Base-by-base conservation (phyloP, 2,329 filamentous ascomycete species). In the Colletotrichum tropicicola region DNA sequence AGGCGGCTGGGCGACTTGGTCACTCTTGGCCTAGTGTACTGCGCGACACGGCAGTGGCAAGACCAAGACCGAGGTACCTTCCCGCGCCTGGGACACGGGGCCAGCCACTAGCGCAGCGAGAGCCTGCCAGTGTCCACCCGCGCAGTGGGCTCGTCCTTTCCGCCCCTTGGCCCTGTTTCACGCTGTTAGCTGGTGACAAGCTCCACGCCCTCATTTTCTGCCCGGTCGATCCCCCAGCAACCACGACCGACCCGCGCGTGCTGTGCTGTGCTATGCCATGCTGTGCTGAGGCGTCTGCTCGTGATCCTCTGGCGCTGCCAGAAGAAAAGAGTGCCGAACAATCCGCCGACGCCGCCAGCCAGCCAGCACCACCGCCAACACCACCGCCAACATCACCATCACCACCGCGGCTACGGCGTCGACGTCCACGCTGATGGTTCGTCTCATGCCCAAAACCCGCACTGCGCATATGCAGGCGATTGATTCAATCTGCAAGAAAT, bases 1-100 rank as follows among this genome's bases (percentile, higher is more conserved):
- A 54, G 45, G 37, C 57, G 58, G 58, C 62, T 62, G 49, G 62
- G 62, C 58, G 49, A 39, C 51, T 61, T 55, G 44, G 62, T 62
- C 59, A 28, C 62, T 45, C 57, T 56, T 62, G 62, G 62, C 49
- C 21, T 51, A 37, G 44, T 45, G 62, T 47, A 61, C 58, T 51
- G 13, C 19, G 44, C 44, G 35, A 43, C 51, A 28, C 49, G 51
- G 57, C 51, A 56, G 49, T 45, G 44, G 43, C 43, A 44, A 44
- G 17, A n/a, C 49, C 48, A 51, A 49, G 30, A 19, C 21, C 28
- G 43, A 65, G 17, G 61, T 65, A 65, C 51, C 56, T 55, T 53
- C 7, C 25, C 28, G 19, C 23, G 37, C 19, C 19, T 39, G 60
- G 39, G 55, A 64, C 56, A 64, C 43, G 25, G 5, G 25, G 35